A percentile compares a stretch with the other conserved stretches of the same genome.
Conservation (phyloP, 768 basidiomycete species). For the Cystofilobasidium capitatum region DNA sequence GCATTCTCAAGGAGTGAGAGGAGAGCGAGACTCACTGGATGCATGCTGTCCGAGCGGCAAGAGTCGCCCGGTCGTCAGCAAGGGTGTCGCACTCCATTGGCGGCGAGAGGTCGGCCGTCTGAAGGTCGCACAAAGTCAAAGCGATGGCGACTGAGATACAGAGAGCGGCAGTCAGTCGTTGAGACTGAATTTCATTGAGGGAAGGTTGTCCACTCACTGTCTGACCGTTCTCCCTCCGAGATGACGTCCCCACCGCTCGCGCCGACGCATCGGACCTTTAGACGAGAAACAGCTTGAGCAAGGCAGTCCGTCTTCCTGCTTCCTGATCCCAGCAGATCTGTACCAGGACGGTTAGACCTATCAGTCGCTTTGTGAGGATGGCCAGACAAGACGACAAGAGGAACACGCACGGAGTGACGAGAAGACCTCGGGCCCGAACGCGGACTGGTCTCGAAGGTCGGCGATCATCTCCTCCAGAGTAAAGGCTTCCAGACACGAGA, state of each 20-base stretch:
- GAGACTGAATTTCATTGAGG: not conserved
- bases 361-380: too few species aligned
- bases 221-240: too few species aligned
- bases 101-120: not conserved
- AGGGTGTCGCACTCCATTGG: conserved; percentile 3
- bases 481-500: not conserved
- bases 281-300: too few species aligned
- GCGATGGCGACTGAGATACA: not conserved
- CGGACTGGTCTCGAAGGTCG: not conserved
- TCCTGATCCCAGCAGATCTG: too few species aligned
- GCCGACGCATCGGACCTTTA: too few species aligned
- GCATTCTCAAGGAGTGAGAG: not conserved
- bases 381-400: not conserved
- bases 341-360: too few species aligned
- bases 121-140: not conserved
- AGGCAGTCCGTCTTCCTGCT: too few species aligned
- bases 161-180: not conserved
- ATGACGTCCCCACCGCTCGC: too few species aligned
- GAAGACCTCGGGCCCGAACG: not conserved
- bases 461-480: not conserved
- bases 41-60: not conserved
- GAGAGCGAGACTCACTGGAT: not conserved
- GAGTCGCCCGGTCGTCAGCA: not conserved
- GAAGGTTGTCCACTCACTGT: not conserved
- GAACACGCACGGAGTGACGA: not conserved